Evolutionary conservation across 129 eudicot species (phyloP), one percentile per base, ranked within the genome.

Genomic region (Flaveria trinervia): DNA sequence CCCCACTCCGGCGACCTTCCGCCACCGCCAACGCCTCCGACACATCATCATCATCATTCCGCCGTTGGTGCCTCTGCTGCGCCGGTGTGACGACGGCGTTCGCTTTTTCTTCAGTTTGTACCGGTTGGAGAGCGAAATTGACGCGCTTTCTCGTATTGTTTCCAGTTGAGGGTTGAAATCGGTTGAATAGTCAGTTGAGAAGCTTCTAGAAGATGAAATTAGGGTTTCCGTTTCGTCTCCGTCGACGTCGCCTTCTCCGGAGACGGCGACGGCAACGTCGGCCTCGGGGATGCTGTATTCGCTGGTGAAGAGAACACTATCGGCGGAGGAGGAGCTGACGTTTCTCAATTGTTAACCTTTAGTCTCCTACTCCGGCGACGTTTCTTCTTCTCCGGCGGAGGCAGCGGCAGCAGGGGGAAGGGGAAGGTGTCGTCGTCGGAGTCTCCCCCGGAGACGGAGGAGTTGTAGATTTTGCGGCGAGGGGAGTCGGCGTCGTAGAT

Each of bases 391-490:
- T 70, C 81, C 9, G 78, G 78, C 61, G 79, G 85, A 7, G 86
- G 86, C 13, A 75, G 49, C 1, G 83, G 82, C 1, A 82, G 89
- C 28, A 76, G 50, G n/a, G 80, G 82, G 0, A 84, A 39, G 16
- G 76, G 78, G 10, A 80, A 41, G 3, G 44, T 43, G 72, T 77
- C 83, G 6, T 87, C 90, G 26, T 79, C 81, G 15, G 77, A 76
- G 33, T 79, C 75, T 11, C 48, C 82, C 1, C 75, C 90, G 51
- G 96, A 83, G 64, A 83, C 91, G 52, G 92, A 86, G 78, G 92
- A 84, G 83, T 80, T 85, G 77, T 89, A 89, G 66, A 92, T 89
- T 75, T 92, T 89, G 73, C 81, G 87, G 67, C 96, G 88, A 68
- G 94, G 98, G 0, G 81, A 36, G 78, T 57, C 64, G 0, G 70